These are phyloP conservation scores for Podaxis carcinomalis DNA, from an alignment of 768 basidiomycete species.

Conservation along the genomic window DNA sequence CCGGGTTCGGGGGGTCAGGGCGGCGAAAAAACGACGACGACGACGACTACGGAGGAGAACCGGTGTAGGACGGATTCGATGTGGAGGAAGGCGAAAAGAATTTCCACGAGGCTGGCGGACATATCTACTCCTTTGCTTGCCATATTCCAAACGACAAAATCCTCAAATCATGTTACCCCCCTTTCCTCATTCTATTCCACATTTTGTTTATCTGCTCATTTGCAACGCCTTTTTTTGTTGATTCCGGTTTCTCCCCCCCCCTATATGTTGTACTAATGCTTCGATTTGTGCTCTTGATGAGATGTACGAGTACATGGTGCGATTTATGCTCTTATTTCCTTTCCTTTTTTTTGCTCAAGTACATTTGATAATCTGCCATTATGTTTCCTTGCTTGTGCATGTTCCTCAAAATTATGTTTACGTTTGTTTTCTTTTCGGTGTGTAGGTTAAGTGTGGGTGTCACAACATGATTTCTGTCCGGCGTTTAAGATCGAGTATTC, in stretches of 20 bases:
- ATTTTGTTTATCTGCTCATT: constrained; percentile 5
- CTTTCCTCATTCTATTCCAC: not conserved
- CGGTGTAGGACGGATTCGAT: not conserved
- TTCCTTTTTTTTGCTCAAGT: not conserved
- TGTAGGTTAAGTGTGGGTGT: too few relatives aligned
- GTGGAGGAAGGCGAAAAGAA: not conserved
- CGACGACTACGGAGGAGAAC: not conserved
- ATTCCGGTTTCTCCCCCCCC: not conserved
- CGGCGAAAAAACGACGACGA: too few relatives aligned
- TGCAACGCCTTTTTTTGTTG: constrained; percentile 5
- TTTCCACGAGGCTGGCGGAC: not conserved
- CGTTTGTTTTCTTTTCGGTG: too few relatives aligned
- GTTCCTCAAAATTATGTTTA: too few relatives aligned
- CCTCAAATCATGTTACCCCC: not conserved
- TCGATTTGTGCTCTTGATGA: not conserved
- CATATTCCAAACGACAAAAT: not conserved
- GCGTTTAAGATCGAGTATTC: too few relatives aligned
- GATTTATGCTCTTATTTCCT: not conserved
- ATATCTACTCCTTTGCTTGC: not conserved
- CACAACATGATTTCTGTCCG: too few relatives aligned
- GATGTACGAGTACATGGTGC: not conserved
- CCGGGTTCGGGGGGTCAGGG: not conserved
- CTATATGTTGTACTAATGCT: constrained; percentile 1
- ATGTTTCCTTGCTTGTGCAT: too few relatives aligned
- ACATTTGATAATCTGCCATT: too few relatives aligned